Evolutionary conservation across 192 early-diverging fungal species (phyloP), one percentile per base, ranked within the genome.

Genomic region (Fimicolochytrium jonesii): DNA sequence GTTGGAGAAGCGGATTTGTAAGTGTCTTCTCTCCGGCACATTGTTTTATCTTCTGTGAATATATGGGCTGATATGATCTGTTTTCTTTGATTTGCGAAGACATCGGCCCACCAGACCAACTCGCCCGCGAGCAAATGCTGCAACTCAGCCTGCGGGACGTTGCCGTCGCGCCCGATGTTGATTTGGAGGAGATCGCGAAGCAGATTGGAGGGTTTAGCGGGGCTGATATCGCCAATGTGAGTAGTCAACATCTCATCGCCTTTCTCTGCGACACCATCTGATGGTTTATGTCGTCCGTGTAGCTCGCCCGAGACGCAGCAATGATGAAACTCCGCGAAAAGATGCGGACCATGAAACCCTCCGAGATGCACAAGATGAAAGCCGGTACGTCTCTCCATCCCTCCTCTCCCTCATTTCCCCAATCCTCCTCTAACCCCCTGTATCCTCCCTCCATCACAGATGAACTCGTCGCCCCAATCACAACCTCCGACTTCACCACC

Each of bases 1-100:
- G 2, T 59, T 86, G 43, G 83, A 86, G 56, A 86, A 86, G 64
- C 62, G 83, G 31, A 80, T 86, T 35, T 85, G 82, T 84, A 49
- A 66, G 77, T 61, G 5, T 26, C 6, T 10, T 22, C 9, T 17
- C 9, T 25, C 33, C 34, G 13, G n/a, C 37, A 39, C 9, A 11
- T 39, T 39, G 9, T 29, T 15, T 4, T 3, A 4, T 29, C 9
- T 6, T 30, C 25, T 11, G 48, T 3, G 48, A 50, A 5, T 20
- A 15, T 17, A 18, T 50, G 18, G 48, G 52, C 52, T 34, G 32
- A 17, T 23, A 18, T 10, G 46, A 47, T 22, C 9, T 22, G 9
- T 7, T 18, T 29, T 45, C 20, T 54, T 17, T 26, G 34, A 36
- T 50, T 55, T 67, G 32, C 23, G 6, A 31, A 80, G 76, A 82